Percentiles rank a stretch among this genome's conserved stretches.
phyloP scores from a whole-genome alignment of 2,329 filamentous ascomycete genomes.

The Neonectria neomacrospora region DNA sequence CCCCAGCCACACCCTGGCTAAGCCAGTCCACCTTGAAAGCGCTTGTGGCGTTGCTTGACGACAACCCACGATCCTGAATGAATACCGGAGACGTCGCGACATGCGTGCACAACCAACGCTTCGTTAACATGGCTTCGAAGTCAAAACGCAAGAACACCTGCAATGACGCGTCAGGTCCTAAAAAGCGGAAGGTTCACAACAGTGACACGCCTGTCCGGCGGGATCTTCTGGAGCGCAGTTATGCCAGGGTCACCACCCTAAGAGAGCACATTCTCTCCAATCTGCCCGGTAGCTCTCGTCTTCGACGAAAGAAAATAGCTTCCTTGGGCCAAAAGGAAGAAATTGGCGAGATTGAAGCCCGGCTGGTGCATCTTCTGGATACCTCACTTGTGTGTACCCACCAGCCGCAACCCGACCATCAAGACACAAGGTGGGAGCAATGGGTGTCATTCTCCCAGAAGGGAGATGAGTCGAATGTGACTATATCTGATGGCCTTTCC shows the following conservation, averaged over 20 bases:
- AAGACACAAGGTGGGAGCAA: conserved; percentile 61
- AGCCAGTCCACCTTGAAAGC: conserved; percentile 28
- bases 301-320: conserved; percentile 67
- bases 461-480: conserved; percentile 68
- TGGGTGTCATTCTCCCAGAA: conserved; percentile 71
- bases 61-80: neutral
- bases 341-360: conserved; percentile 49
- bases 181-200: conserved; percentile 27
- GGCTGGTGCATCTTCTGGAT: conserved; percentile 72
- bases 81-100: conserved; percentile 24
- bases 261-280: conserved; percentile 75
- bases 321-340: conserved; percentile 52
- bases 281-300: conserved; percentile 74
- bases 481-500: conserved; percentile 59
- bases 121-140: conserved; percentile 39
- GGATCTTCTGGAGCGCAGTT: conserved; percentile 76
- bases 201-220: conserved; percentile 55
- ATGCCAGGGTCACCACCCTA: conserved; percentile 72
- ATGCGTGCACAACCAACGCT: conserved; percentile 9
- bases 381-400: conserved; percentile 71
- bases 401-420: conserved; percentile 41
- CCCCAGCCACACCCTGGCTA: conserved; percentile 24
- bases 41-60: conserved; percentile 12
- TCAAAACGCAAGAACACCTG: conserved; percentile 44
- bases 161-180: conserved; percentile 38